Conservation (phyloP, 176 grass and related monocot genomes). For the Musa beccarii region DNA sequence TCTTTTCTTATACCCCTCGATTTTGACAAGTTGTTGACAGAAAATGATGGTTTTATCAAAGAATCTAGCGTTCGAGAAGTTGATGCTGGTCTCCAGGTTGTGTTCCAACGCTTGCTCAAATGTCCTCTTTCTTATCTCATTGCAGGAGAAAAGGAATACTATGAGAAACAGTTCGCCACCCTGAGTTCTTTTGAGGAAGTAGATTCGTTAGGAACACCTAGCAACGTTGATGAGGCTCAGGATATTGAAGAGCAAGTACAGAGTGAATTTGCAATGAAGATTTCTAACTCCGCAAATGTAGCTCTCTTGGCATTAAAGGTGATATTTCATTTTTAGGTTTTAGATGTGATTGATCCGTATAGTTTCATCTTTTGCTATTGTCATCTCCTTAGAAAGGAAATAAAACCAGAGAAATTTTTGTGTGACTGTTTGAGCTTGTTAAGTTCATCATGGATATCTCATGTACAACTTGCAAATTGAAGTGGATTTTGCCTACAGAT, state of each 20-base stretch:
- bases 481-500: conserved; percentile 30
- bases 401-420: too few relatives aligned
- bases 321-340: too few relatives aligned
- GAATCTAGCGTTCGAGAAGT: too few relatives aligned
- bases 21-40: too few relatives aligned
- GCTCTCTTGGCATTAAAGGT: conserved; percentile 83
- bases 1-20: too few relatives aligned
- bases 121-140: too few relatives aligned
- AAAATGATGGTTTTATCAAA: too few relatives aligned
- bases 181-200: conserved; percentile 65
- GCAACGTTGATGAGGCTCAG: conserved; percentile 23
- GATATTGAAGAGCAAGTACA: conserved; percentile 51
- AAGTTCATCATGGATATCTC: too few relatives aligned
- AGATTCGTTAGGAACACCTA: conserved; percentile 31
- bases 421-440: too few relatives aligned
- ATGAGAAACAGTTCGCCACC: conserved; percentile 62
- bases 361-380: not conserved
- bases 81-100: too few relatives aligned
- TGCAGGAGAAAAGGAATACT: conserved; percentile 67
- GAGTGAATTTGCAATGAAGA: conserved; percentile 87
- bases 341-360: not conserved
- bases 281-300: conserved; percentile 89
- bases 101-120: too few relatives aligned
- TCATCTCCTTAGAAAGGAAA: too few relatives aligned
- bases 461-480: not conserved